phyloP scores from a whole-genome alignment of 2,329 filamentous ascomycete species.

The Trichophyton mentagrophytes region DNA sequence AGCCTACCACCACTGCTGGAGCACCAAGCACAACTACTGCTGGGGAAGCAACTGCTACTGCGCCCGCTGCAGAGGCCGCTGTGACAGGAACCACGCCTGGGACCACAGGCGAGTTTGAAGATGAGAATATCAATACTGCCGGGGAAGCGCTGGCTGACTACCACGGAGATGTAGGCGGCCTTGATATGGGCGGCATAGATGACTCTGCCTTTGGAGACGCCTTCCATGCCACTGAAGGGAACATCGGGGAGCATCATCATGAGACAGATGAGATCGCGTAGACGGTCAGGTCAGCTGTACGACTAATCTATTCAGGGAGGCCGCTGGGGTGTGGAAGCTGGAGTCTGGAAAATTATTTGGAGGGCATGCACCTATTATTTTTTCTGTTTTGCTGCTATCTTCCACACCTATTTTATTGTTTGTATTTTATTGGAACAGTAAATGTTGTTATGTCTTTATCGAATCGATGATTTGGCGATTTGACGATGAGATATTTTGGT shows the following conservation, averaged over 20 bases:
- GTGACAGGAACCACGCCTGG: constrained; percentile 11
- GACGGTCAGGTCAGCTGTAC: not conserved
- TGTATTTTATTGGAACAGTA: not conserved
- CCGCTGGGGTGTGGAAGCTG: not conserved
- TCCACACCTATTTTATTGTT: not conserved
- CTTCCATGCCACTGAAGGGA: constrained; percentile 49
- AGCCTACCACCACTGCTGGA: not conserved
- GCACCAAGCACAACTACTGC: not conserved
- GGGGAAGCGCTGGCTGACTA: constrained; percentile 59
- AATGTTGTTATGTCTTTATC: not conserved
- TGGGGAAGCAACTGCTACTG: constrained; percentile 20
- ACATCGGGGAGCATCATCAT: constrained; percentile 24
- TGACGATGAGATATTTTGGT: not conserved
- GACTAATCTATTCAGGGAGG: not conserved
- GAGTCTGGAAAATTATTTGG: not conserved
- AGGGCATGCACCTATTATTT: not conserved
- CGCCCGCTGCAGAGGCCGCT: constrained; percentile 30
- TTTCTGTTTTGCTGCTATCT: not conserved
- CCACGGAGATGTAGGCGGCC: constrained; percentile 43
- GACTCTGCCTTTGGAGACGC: constrained; percentile 76
- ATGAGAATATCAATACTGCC: constrained; percentile 46
- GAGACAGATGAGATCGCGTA: constrained; percentile 31
- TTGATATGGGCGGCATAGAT: constrained; percentile 52
- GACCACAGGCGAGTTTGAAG: constrained; percentile 4
- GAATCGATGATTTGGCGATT: not conserved